Evolutionary conservation across 2,329 filamentous ascomycete species (phyloP).

Genomic region (Stemphylium lycopersici): DNA sequence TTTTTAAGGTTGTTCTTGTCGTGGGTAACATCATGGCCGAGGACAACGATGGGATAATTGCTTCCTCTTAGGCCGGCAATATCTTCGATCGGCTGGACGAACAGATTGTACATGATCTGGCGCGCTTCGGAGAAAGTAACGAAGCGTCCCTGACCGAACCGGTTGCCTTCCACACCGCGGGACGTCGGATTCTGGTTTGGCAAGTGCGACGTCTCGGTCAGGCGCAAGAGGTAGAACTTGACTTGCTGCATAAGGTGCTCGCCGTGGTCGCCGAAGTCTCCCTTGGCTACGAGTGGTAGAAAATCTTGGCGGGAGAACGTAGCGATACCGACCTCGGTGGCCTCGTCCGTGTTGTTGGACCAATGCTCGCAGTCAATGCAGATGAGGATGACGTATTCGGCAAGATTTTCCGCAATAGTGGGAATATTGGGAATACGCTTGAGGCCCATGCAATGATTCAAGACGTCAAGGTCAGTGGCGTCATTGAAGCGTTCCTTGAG

Average conservation of each 20-base stretch:
- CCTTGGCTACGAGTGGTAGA: not conserved
- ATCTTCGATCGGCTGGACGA: constrained; percentile 18
- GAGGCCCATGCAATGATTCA: constrained; percentile 12
- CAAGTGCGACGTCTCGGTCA: constrained; percentile 28
- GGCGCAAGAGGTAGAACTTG: constrained; percentile 30
- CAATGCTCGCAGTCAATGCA: constrained; percentile 35
- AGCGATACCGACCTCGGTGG: constrained; percentile 32
- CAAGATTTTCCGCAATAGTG: constrained; percentile 9
- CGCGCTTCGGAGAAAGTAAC: constrained; percentile 18
- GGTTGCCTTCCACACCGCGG: constrained; percentile 25
- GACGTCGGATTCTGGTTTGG: constrained; percentile 3
- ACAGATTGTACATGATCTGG: constrained; percentile 16
- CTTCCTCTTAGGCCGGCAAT: constrained; percentile 9
- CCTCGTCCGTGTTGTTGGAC: constrained; percentile 24
- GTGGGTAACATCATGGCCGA: constrained; percentile 31
- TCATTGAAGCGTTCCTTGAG: constrained; percentile 3
- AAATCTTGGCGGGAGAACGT: constrained; percentile 15
- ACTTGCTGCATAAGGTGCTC: constrained; percentile 24
- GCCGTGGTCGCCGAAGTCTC: constrained; percentile 19
- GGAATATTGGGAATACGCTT: not conserved
- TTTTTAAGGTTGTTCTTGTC: constrained; percentile 27
- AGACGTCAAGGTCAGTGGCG: constrained; percentile 10
- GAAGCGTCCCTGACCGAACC: constrained; percentile 31
- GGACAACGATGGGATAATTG: constrained; percentile 27
- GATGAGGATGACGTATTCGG: constrained; percentile 20